These are phyloP conservation scores for Penicillium angulare DNA, from an alignment of 495 filamentous ascomycete species.

Conservation along the genomic window DNA sequence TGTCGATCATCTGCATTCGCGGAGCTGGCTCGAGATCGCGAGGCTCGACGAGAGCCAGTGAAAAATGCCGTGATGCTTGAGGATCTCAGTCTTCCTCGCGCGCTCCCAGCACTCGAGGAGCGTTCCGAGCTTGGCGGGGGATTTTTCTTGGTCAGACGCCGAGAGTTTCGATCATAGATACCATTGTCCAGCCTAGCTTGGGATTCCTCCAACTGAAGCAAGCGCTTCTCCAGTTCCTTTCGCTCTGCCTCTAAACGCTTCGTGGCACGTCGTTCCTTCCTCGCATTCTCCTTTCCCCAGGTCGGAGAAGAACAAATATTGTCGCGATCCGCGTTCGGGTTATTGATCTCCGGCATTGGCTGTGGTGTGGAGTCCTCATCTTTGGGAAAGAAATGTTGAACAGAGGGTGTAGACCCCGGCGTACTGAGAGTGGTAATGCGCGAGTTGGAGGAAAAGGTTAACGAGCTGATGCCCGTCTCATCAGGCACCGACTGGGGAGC, in stretches of 20 bases:
- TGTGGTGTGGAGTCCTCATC: conserved; percentile 10
- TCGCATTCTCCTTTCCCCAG: conserved; percentile 14
- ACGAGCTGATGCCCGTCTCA: conserved; percentile 17
- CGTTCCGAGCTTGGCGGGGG: conserved; percentile 31
- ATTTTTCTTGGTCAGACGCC: conserved; percentile 41
- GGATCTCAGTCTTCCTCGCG: conserved; percentile 27
- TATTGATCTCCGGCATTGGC: background rate
- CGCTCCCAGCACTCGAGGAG: conserved; percentile 32
- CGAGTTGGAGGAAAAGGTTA: conserved; percentile 18
- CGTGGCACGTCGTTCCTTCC: conserved; percentile 38
- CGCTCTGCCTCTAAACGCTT: conserved; percentile 39
- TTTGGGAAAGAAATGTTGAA: conserved; percentile 1
- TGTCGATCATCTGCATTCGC: conserved; percentile 17
- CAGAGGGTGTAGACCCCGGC: conserved; percentile 19
- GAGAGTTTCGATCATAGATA: conserved; percentile 23
- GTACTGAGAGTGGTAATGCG: conserved; percentile 17
- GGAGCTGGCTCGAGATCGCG: conserved; percentile 32
- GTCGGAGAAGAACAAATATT: conserved; percentile 20
- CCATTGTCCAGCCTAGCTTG: conserved; percentile 20
- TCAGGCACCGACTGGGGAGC: conserved; percentile 7
- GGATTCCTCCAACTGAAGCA: conserved; percentile 32
- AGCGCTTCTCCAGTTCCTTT: conserved; percentile 36
- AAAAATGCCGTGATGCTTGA: conserved; percentile 34
- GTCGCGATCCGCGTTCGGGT: background rate
- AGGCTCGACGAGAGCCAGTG: conserved; percentile 31